phyloP scores from a whole-genome alignment of 805 yeast species.

The Phaffomyces thermotolerans region DNA sequence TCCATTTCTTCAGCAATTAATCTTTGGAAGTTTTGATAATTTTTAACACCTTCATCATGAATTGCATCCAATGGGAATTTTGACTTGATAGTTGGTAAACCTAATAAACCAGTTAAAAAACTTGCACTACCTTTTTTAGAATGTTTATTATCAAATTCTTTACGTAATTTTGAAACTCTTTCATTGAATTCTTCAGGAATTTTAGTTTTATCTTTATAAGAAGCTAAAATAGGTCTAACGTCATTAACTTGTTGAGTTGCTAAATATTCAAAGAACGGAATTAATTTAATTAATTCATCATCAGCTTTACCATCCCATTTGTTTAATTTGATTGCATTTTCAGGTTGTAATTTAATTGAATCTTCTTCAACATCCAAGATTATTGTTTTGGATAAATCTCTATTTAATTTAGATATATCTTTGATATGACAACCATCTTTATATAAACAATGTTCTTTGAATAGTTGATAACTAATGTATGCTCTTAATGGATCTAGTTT shows the following conservation, averaged over 20 bases:
- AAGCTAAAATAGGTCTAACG: slow-evolving; percentile 78
- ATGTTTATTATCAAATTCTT: slow-evolving; percentile 56
- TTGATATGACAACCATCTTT: slow-evolving; percentile 85
- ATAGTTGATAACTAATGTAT: slow-evolving; percentile 76
- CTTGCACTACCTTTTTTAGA: slow-evolving; percentile 34
- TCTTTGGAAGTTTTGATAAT: slow-evolving; percentile 76
- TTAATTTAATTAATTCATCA: slow-evolving; percentile 69
- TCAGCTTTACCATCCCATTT: slow-evolving; percentile 86
- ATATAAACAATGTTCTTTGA: slow-evolving; percentile 80
- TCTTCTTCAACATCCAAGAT: slow-evolving; percentile 73
- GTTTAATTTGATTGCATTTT: slow-evolving; percentile 79
- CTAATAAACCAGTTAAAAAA: slow-evolving; percentile 57
- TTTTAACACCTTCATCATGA: slow-evolving; percentile 88
- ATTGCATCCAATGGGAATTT: slow-evolving; percentile 73
- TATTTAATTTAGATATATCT: slow-evolving; percentile 83
- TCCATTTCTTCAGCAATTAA: slow-evolving; percentile 79
- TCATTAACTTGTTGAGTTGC: slow-evolving; percentile 83
- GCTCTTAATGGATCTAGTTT: slow-evolving; percentile 93
- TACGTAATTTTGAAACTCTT: slow-evolving; percentile 72
- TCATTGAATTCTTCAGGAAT: slow-evolving; percentile 74
- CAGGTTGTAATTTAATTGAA: slow-evolving; percentile 77
- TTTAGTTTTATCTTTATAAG: slow-evolving; percentile 58
- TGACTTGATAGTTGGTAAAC: slow-evolving; percentile 43
- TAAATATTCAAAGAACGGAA: slow-evolving; percentile 90
- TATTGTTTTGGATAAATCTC: slow-evolving; percentile 78